These are phyloP conservation scores for Colletotrichum tamarilloi DNA, from an alignment of 2,329 filamentous ascomycete genomes.

Conservation along the genomic window DNA sequence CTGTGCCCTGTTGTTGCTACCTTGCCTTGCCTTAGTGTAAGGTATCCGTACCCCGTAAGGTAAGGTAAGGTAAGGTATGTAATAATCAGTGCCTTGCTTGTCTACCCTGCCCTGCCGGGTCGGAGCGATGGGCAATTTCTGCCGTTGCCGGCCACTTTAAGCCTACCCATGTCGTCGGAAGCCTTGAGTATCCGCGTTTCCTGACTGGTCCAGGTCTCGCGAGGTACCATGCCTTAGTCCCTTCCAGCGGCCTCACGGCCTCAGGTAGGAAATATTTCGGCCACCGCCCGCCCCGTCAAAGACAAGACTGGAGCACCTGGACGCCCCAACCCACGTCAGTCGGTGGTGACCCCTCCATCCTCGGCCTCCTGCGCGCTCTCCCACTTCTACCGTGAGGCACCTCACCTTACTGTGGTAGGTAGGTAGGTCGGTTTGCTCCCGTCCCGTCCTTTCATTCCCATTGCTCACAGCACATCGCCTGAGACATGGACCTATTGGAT, in stretches of 20 bases:
- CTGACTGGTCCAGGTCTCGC: neutral
- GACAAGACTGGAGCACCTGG: neutral
- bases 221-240: neutral
- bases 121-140: neutral
- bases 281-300: slow-evolving; percentile 6
- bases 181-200: neutral
- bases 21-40: too few species aligned
- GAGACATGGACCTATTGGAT: neutral
- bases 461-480: neutral
- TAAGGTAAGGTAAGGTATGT: too few species aligned
- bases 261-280: slow-evolving; percentile 7
- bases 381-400: neutral
- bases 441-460: neutral
- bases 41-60: too few species aligned
- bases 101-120: neutral
- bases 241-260: neutral
- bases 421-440: neutral
- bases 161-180: neutral
- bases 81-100: neutral
- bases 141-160: slow-evolving; percentile 2
- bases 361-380: neutral
- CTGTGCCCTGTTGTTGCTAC: neutral
- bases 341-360: neutral
- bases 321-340: neutral
- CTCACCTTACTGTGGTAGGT: too few species aligned